These are phyloP conservation scores for Sclerotinia spermophila DNA, from an alignment of 2,329 filamentous ascomycete genomes.

Conservation along the genomic window DNA sequence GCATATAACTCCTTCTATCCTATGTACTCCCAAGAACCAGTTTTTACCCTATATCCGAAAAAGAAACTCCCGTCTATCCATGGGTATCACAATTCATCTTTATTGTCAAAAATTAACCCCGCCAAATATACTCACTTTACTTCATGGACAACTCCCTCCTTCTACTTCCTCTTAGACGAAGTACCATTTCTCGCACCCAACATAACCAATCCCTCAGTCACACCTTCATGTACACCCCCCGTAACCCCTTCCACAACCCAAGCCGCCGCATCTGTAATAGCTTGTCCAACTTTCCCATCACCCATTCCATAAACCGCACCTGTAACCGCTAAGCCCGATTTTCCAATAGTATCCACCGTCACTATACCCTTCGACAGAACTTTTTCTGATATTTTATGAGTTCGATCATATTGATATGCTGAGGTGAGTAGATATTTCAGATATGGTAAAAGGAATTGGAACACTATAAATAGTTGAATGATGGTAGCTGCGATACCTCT, in stretches of 20 bases:
- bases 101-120: background rate
- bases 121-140: slow-evolving; percentile 7
- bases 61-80: background rate
- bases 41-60: background rate
- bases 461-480: slow-evolving; percentile 54
- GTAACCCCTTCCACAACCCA: slow-evolving; percentile 64
- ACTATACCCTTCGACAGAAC: slow-evolving; percentile 50
- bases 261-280: slow-evolving; percentile 50
- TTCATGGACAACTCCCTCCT: slow-evolving; percentile 1
- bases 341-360: slow-evolving; percentile 52
- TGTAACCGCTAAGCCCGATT: slow-evolving; percentile 49
- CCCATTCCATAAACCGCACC: slow-evolving; percentile 57
- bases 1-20: background rate
- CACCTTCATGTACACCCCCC: slow-evolving; percentile 64
- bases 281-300: slow-evolving; percentile 60
- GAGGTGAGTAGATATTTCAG: slow-evolving; percentile 50
- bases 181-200: slow-evolving; percentile 37
- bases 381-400: slow-evolving; percentile 61
- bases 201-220: slow-evolving; percentile 50
- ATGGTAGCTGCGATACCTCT: slow-evolving; percentile 54
- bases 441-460: slow-evolving; percentile 61
- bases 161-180: slow-evolving; percentile 9
- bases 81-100: slow-evolving; percentile 22
- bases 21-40: background rate
- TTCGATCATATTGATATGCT: slow-evolving; percentile 60